Conservation (phyloP, 805 yeast species). For the Spathaspora sp. region DNA sequence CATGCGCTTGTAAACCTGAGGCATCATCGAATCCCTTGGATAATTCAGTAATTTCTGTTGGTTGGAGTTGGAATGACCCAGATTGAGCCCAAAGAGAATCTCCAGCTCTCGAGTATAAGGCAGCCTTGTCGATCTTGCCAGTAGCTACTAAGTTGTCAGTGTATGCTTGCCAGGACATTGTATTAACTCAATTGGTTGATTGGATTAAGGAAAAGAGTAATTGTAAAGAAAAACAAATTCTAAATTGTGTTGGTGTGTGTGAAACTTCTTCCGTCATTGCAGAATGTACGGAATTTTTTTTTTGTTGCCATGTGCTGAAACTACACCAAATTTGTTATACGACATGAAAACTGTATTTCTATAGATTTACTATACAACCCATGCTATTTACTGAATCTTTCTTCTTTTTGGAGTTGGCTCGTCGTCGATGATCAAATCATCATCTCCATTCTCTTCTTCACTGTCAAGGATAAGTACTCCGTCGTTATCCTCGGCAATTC, state of each 20-base stretch:
- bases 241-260: not conserved
- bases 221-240: not conserved
- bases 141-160: conserved; percentile 89
- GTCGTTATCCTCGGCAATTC: conserved; percentile 7
- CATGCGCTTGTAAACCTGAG: conserved; percentile 73
- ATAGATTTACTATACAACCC: not conserved
- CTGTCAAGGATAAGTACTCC: not conserved
- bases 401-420: conserved; percentile 10
- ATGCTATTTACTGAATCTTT: not conserved
- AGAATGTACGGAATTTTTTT: not conserved
- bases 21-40: conserved; percentile 82
- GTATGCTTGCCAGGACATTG: conserved; percentile 65
- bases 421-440: conserved; percentile 7
- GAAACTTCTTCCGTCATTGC: not conserved
- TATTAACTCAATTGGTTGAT: conserved; percentile 3
- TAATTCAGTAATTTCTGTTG: conserved; percentile 68
- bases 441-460: not conserved
- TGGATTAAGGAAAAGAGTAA: not conserved
- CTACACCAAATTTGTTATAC: not conserved
- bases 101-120: conserved; percentile 91
- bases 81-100: conserved; percentile 93
- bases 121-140: conserved; percentile 87
- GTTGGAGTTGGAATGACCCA: conserved; percentile 58
- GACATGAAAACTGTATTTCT: not conserved
- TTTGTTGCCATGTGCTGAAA: not conserved